phyloP scores from a whole-genome alignment of 2,329 filamentous ascomycete species.

The Botryotinia convoluta region DNA sequence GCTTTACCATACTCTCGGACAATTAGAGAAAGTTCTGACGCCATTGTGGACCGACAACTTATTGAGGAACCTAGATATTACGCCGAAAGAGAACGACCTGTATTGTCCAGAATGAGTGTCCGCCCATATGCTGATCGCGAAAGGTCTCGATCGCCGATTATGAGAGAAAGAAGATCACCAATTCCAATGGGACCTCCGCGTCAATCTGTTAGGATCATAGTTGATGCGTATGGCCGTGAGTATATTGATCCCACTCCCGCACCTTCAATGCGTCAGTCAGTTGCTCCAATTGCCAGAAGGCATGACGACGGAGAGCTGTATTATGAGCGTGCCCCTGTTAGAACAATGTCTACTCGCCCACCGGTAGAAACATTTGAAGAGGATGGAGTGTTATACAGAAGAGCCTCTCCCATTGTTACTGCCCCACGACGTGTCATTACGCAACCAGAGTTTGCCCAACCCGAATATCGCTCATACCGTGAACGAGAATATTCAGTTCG shows the following conservation, averaged over 20 bases:
- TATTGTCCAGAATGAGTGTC: conserved; percentile 47
- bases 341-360: conserved; percentile 32
- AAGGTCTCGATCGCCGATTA: conserved; percentile 49
- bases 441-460: conserved; percentile 55
- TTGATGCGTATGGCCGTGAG: conserved; percentile 80
- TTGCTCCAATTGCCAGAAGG: conserved; percentile 47
- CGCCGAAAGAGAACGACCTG: conserved; percentile 39
- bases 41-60: conserved; percentile 32
- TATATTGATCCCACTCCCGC: conserved; percentile 61
- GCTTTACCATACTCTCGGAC: conserved; percentile 33
- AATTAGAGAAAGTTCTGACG: conserved; percentile 32
- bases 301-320: conserved; percentile 52
- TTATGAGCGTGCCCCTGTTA: conserved; percentile 57
- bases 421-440: conserved; percentile 58
- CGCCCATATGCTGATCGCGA: conserved; percentile 50
- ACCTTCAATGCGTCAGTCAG: conserved; percentile 50
- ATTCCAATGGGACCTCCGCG: conserved; percentile 48
- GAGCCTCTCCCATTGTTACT: conserved; percentile 50
- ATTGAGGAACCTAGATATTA: conserved; percentile 43
- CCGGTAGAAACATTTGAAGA: conserved; percentile 35
- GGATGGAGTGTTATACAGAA: conserved; percentile 44
- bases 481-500: conserved; percentile 58
- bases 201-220: conserved; percentile 63
- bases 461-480: conserved; percentile 50
- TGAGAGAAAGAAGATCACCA: conserved; percentile 46